Evolutionary conservation across 768 basidiomycete genomes (phyloP), one percentile per base, ranked within the genome.

Genomic region (Mrakia hoshinonis): DNA sequence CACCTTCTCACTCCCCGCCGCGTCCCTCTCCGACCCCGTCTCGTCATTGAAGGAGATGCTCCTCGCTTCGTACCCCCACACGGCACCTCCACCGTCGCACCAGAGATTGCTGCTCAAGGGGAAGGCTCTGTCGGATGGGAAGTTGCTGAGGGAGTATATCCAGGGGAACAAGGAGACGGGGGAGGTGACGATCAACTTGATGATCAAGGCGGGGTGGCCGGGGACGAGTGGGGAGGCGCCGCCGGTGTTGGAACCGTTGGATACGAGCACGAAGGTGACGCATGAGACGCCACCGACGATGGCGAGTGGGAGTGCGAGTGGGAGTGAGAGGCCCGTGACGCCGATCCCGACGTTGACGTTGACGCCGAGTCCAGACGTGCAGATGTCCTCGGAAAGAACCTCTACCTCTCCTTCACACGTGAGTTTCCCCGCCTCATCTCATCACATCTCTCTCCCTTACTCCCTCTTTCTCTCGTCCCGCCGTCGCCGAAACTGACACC

Each of bases 51-150:
- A 98, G 79, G 77, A 83, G 2, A 86, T 86, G 73, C 86, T 98
- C 70, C 85, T 88, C 18, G 55, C 75, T 5, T 77, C 85, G 0
- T 82, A 87, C 13, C 48, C 75, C 81, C 86, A 26, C 20, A 47
- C 74, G 81, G 86, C 36, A 20, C 93, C 93, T 0, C 85, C 89
- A 11, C 85, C 87, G 55, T 87, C 91, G 77, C 83, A 84, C 38
- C 94, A 96, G 79, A 83, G 96, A 3, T 85, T 97, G 20, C 82
- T 99, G 13, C 83, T 96, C 67, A 97, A 94, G 81, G 96, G 96
- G 69, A 99, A 99, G 79, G 92, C 89, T 0, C 85, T 98, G 74
- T 87, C 86, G 20, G 95, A 97, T 82, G 81, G 81, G 31, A 95
- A 94, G 78, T 85, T 99, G 12, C 81, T 98, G 49, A 89, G 89